Base-by-base conservation (phyloP, 805 yeast species). In the Candida ulmi region DNA sequence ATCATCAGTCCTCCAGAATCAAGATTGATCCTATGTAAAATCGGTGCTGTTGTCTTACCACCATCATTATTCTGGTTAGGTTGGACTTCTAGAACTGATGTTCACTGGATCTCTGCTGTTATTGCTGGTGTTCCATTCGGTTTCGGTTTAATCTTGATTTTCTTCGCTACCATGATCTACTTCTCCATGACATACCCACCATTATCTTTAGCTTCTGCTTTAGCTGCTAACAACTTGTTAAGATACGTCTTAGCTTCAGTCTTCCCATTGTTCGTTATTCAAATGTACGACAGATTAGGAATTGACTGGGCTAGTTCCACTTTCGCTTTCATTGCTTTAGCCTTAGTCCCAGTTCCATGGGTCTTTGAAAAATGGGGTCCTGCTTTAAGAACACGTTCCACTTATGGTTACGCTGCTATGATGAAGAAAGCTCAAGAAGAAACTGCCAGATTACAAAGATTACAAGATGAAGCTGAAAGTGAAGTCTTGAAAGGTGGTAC, bases 191-290 rank as follows among this genome's bases (percentile, higher is more conserved):
- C 83, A 5, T 85, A 78, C 59, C 91, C 93, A 21, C 88, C 91
- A 35, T 61, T 78, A 26, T 72, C 74, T 26, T 83, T 87, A 17
- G 95, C 96, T 0, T 80, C 91, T n/a, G 91, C 95, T 3, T 61
- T 87, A 45, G 95, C 95, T 27, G 96, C 95, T 12, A 88, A 88
- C 63, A 86, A 85, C 58, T 67, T 88, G 54, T 61, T 81, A 41
- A 75, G 96, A 63, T 87, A 86, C 56, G 49, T 81, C 25, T 58
- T 83, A 45, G 87, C 95, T 9, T 78, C 87, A 7, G 85, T 80
- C 17, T 81, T 88, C 70, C 96, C 96, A 40, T 68, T 88, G 43
- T 88, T 88, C 63, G 84, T 88, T 2, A 74, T 79, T 17, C 96
- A 88, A 62, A 85, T 88, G 95, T 81, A 83, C 65, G 58, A 71